Evolutionary conservation across 1,284 basidiomycete species (phyloP), one percentile per base, ranked within the genome.

Genomic region (Porodaedalea pini): DNA sequence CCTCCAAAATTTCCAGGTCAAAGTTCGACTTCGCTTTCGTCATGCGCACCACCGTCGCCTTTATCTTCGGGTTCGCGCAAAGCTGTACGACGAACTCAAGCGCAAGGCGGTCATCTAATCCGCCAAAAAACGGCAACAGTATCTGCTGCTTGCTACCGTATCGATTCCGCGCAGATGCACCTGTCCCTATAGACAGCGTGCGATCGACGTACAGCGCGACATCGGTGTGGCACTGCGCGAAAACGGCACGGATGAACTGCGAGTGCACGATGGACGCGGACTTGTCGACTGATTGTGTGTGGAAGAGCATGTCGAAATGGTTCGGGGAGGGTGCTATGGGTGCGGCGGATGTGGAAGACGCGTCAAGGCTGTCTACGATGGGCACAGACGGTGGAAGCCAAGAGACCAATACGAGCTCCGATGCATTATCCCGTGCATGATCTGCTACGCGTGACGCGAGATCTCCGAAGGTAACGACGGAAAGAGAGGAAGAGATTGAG

Each of bases 81-180:
- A n/a, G n/a, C 69, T 86, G 83, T 8, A 81, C 73, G 17, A 82
- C 78, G 57, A 86, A 75, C 51, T 78, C 73, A 27, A 88, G 72
- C 2, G 81, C 82, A 17, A 81, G 76, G 2, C 83, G 74, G 61
- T 88, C 86, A 65, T 90, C 86, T 0, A 84, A 79, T 0, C 86
- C 87, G 37, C 86, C 86, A 65, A 86, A 82, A 76, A 89, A 88
- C 6, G 83, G 82, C 34, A 88, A 66, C 67, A 85, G 77, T 54
- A 88, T 67, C 62, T 83, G 81, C 63, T 81, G 75, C 27, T 62
- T 60, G 41, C 66, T 50, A 34, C 31, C 25, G 10, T 55, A 63
- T 70, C 51, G 19, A 17, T 37, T 65, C 64, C 2, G 63, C 61
- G 25, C 70, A 69, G 23, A 73, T n/a, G n/a, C n/a, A n/a, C 75